Percentiles rank a stretch among this genome's conserved stretches.
phyloP scores from a whole-genome alignment of 2,329 filamentous ascomycete species.

The Exophiala alcalophila region DNA sequence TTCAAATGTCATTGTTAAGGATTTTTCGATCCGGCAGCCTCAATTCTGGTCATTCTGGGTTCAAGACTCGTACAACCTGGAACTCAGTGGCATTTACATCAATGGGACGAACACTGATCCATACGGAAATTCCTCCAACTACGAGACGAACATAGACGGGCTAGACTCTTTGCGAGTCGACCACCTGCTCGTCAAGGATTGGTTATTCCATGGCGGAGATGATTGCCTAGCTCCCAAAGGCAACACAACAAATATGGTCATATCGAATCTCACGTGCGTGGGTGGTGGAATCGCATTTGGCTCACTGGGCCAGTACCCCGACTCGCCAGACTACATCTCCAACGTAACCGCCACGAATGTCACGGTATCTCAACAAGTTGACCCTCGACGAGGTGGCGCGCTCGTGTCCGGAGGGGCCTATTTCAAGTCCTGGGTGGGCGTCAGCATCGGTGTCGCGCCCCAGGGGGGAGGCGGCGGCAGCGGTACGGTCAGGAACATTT shows the following conservation, averaged over 20 bases:
- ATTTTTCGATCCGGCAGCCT: conserved; percentile 8
- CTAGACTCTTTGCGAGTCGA: conserved; percentile 9
- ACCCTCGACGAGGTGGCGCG: conserved; percentile 3
- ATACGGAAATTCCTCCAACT: conserved; percentile 11
- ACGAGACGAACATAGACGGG: conserved; percentile 9
- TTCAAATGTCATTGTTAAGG: conserved; percentile 5
- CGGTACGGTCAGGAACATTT: conserved; percentile 2
- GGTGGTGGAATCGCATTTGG: conserved; percentile 7
- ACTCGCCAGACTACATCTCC: conserved; percentile 7
- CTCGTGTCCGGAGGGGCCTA: conserved; percentile 5
- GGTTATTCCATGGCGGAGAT: conserved; percentile 8
- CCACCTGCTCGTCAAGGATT: conserved; percentile 8
- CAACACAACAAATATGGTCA: conserved; percentile 9
- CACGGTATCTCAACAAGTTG: conserved; percentile 3
- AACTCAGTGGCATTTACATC: conserved; percentile 6
- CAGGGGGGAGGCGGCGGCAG: conserved; percentile 7
- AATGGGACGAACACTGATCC: conserved; percentile 8
- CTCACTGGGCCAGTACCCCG: conserved; percentile 3
- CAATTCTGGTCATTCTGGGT: conserved; percentile 10
- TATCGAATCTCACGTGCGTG: conserved; percentile 6
- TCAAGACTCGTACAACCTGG: conserved; percentile 7
- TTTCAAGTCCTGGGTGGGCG: conserved; percentile 12
- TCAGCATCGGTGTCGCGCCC: conserved; percentile 1
- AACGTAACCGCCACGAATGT: conserved; percentile 8
- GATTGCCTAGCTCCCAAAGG: conserved; percentile 8